Conservation (phyloP, 2,329 filamentous ascomycete species). For the Sporothrix dimorphospora region DNA sequence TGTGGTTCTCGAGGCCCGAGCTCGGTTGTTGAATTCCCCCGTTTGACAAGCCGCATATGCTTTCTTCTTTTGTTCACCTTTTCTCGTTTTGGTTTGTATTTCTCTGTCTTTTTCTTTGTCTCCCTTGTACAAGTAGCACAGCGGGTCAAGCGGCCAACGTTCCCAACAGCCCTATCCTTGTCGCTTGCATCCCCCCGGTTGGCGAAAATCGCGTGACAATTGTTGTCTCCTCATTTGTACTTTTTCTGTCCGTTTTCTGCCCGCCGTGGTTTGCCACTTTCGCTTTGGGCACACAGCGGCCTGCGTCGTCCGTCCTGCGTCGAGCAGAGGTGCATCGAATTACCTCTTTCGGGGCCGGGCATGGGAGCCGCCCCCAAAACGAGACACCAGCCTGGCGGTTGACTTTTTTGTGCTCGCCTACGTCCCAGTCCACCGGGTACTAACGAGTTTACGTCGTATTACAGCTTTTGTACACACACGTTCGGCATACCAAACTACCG, state of each 20-base stretch:
- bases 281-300: background rate
- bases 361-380: slow-evolving; percentile 17
- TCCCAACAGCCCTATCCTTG: background rate
- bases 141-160: slow-evolving; percentile 9
- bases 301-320: background rate
- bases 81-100: background rate
- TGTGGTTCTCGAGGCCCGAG: slow-evolving; percentile 4
- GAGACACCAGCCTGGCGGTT: background rate
- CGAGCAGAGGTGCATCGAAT: background rate
- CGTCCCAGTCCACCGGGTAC: slow-evolving; percentile 8
- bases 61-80: background rate
- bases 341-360: background rate
- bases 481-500: background rate
- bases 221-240: background rate
- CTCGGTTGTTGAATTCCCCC: background rate
- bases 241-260: background rate
- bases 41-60: slow-evolving; percentile 1
- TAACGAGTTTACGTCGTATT: background rate
- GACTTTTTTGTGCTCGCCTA: background rate
- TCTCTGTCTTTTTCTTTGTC: background rate
- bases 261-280: background rate
- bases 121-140: background rate
- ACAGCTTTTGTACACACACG: background rate
- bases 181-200: background rate
- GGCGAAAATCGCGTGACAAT: background rate